These are phyloP conservation scores for Astragalus glycyphyllos DNA, from an alignment of 306 rosid genomes.

Conservation along the genomic window DNA sequence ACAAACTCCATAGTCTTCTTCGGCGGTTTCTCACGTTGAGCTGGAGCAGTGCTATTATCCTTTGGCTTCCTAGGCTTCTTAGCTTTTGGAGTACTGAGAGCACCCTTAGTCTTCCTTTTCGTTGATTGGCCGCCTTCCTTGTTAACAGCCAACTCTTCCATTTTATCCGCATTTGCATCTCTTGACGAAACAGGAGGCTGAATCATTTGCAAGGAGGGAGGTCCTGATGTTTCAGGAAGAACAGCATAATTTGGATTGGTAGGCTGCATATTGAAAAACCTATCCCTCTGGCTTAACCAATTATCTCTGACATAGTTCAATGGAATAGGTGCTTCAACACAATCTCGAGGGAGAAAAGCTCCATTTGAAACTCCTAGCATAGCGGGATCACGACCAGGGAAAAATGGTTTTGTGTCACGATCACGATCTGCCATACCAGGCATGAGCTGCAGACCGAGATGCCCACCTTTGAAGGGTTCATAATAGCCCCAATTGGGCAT, in stretches of 20 bases:
- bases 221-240: slow-evolving; percentile 73
- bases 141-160: slow-evolving; percentile 63
- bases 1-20: slow-evolving; percentile 83
- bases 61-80: slow-evolving; percentile 83
- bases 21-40: slow-evolving; percentile 65
- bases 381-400: slow-evolving; percentile 74
- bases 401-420: slow-evolving; percentile 71
- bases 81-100: slow-evolving; percentile 64
- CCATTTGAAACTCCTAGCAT: slow-evolving; percentile 66
- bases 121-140: slow-evolving; percentile 65
- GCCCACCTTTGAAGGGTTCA: slow-evolving; percentile 86
- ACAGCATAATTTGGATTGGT: slow-evolving; percentile 63
- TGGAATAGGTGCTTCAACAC: slow-evolving; percentile 62
- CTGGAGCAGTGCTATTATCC: slow-evolving; percentile 55
- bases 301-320: slow-evolving; percentile 74
- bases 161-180: slow-evolving; percentile 65
- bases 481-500: slow-evolving; percentile 97
- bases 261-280: slow-evolving; percentile 73
- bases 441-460: slow-evolving; percentile 95
- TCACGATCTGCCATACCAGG: slow-evolving; percentile 81
- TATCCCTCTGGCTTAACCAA: slow-evolving; percentile 79
- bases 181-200: slow-evolving; percentile 60
- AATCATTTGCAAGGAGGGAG: slow-evolving; percentile 65
- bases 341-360: slow-evolving; percentile 64
- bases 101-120: slow-evolving; percentile 69